These are phyloP conservation scores for Aristolochia contorta DNA, from an alignment of 164 flowering plant species.

Conservation along the genomic window DNA sequence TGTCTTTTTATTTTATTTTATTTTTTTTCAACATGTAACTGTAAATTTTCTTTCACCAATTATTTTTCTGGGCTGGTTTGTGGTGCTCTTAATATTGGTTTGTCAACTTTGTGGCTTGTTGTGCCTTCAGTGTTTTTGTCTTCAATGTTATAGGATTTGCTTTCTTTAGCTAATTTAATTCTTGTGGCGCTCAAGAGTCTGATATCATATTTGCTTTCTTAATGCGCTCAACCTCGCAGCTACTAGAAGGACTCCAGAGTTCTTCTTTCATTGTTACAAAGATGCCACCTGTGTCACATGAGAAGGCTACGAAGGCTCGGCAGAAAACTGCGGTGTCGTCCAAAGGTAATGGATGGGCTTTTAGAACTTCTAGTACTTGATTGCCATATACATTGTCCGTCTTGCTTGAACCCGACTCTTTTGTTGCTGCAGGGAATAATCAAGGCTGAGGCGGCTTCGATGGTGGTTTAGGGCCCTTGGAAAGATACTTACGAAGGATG, in stretches of 20 bases:
- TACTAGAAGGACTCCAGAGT: conserved; percentile 31
- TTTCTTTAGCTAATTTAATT: too few species aligned
- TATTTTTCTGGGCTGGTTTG: not conserved
- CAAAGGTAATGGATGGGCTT: conserved; percentile 8
- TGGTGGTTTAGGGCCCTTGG: not conserved
- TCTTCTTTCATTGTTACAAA: conserved; percentile 23
- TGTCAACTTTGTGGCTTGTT: not conserved
- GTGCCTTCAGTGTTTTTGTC: not conserved
- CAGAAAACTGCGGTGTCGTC: conserved; percentile 10
- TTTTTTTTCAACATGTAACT: not conserved
- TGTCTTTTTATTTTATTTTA: too few species aligned
- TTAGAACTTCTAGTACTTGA: not conserved
- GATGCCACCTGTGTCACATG: conserved; percentile 22
- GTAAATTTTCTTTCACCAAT: not conserved
- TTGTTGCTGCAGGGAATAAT: conserved; percentile 15
- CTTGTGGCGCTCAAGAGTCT: too few species aligned
- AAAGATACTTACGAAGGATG: not conserved
- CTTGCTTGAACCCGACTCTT: conserved; percentile 6
- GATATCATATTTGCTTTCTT: not conserved
- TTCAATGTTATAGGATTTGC: not conserved
- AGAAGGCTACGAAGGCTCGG: conserved; percentile 17
- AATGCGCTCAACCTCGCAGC: conserved; percentile 11
- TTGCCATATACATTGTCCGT: not conserved
- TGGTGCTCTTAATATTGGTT: not conserved
- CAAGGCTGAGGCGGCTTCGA: conserved; percentile 3